These are phyloP conservation scores for Solanum paucissectum DNA, from an alignment of 257 asterid species.

Conservation along the genomic window DNA sequence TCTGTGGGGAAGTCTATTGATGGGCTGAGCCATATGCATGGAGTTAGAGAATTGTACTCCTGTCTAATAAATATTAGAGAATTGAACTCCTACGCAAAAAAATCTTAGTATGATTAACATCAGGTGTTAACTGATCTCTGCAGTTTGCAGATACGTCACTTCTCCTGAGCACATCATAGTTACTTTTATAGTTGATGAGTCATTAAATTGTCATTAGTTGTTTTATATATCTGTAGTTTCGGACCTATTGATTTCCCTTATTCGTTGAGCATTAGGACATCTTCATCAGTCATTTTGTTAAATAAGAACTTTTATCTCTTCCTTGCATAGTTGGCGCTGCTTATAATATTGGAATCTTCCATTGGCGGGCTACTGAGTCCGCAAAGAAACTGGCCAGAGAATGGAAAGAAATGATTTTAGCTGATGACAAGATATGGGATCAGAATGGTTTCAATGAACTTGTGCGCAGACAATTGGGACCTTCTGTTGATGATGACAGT, in stretches of 20 bases:
- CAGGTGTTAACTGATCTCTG: not conserved
- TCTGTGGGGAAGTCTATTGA: not conserved
- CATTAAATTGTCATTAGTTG: not conserved
- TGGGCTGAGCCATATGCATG: not conserved
- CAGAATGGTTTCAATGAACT: conserved; percentile 92
- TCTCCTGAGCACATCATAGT: not conserved
- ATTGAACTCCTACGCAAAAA: not conserved
- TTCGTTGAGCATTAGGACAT: not conserved
- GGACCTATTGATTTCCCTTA: not conserved
- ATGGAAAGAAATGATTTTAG: conserved; percentile 82
- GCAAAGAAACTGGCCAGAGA: conserved; percentile 76
- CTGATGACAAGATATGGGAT: conserved; percentile 91
- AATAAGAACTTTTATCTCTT: not conserved
- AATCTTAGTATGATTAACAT: not conserved
- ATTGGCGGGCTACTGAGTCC: conserved; percentile 89
- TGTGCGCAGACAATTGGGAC: conserved; percentile 81
- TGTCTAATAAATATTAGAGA: not conserved
- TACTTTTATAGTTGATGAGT: not conserved
- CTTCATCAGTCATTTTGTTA: conserved; percentile 2
- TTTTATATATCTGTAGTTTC: not conserved
- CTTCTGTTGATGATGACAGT: conserved; percentile 92
- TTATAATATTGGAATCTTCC: conserved; percentile 93
- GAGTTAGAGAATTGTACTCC: not conserved
- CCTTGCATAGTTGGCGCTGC: conserved; percentile 64
- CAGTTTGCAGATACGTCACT: not conserved